phyloP scores from a whole-genome alignment of 257 asterid species.

The Solanum medicagineum region DNA sequence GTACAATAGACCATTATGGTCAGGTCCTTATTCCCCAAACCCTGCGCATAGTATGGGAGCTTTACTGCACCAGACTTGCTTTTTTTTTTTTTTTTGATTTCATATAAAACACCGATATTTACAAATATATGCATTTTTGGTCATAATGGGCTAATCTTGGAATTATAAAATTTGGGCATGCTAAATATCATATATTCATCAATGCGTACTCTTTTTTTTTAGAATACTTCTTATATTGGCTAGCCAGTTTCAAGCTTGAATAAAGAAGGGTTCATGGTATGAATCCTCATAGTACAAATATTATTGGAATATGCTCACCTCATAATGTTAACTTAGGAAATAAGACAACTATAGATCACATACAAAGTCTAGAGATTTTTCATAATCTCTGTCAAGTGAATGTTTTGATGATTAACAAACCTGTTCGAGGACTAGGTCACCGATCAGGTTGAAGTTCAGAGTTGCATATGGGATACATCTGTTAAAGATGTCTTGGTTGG shows the following conservation, averaged over 20 bases:
- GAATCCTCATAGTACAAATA: background rate
- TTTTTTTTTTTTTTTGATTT: background rate
- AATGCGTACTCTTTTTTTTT: background rate
- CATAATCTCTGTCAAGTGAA: background rate
- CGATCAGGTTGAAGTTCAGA: too few species aligned
- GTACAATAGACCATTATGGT: too few species aligned
- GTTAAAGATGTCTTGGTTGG: too few species aligned
- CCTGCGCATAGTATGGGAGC: too few species aligned
- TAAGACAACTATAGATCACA: background rate
- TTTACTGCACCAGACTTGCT: too few species aligned
- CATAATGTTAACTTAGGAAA: background rate
- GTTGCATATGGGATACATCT: too few species aligned
- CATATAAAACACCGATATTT: background rate
- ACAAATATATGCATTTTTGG: background rate
- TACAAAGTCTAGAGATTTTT: background rate
- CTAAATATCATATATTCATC: background rate
- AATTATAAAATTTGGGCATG: background rate
- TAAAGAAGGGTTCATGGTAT: background rate
- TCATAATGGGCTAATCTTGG: background rate
- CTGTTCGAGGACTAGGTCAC: too few species aligned
- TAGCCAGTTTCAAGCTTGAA: background rate
- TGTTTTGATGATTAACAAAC: too few species aligned
- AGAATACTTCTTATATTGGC: background rate
- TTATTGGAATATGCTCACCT: background rate
- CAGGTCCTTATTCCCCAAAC: too few species aligned